Evolutionary conservation across 331 rosid species (phyloP).

Genomic region (Acacia concinna): DNA sequence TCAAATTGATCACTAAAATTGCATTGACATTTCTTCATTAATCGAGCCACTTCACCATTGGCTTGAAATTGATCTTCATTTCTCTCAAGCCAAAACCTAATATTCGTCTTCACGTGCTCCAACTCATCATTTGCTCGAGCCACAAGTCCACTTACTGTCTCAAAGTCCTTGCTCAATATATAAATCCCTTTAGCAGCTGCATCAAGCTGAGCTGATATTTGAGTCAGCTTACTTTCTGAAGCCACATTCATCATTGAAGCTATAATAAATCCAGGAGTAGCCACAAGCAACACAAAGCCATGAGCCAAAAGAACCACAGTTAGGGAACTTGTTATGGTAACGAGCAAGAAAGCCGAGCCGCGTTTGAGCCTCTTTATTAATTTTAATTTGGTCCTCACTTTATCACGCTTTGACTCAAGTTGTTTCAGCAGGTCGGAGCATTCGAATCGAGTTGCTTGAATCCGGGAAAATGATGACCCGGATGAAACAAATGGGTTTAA

Average conservation of each 20-base stretch:
- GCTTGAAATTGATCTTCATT: conserved; percentile 41
- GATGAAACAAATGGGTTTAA: conserved; percentile 35
- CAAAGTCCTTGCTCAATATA: conserved; percentile 65
- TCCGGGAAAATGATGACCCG: not conserved
- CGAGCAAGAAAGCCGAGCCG: conserved; percentile 43
- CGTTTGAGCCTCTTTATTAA: conserved; percentile 25
- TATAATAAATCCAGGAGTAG: conserved; percentile 43
- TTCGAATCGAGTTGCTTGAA: conserved; percentile 18
- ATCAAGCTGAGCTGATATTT: conserved; percentile 45
- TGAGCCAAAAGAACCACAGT: conserved; percentile 48
- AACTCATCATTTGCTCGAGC: conserved; percentile 63
- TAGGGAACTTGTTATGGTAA: conserved; percentile 43
- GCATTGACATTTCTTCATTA: conserved; percentile 48
- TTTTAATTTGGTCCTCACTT: conserved; percentile 38
- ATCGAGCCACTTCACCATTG: conserved; percentile 48
- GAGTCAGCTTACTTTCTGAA: conserved; percentile 34
- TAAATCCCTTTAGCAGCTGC: conserved; percentile 71
- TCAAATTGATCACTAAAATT: conserved; percentile 62
- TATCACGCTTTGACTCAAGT: conserved; percentile 55
- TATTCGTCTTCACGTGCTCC: conserved; percentile 47
- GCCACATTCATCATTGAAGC: conserved; percentile 34
- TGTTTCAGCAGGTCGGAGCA: conserved; percentile 47
- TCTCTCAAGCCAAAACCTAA: conserved; percentile 60
- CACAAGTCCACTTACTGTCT: conserved; percentile 57
- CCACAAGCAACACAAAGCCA: conserved; percentile 52